These are phyloP conservation scores for Durusdinium trenchii DNA, from an alignment of 73 alveolate genomes.

Conservation along the genomic window DNA sequence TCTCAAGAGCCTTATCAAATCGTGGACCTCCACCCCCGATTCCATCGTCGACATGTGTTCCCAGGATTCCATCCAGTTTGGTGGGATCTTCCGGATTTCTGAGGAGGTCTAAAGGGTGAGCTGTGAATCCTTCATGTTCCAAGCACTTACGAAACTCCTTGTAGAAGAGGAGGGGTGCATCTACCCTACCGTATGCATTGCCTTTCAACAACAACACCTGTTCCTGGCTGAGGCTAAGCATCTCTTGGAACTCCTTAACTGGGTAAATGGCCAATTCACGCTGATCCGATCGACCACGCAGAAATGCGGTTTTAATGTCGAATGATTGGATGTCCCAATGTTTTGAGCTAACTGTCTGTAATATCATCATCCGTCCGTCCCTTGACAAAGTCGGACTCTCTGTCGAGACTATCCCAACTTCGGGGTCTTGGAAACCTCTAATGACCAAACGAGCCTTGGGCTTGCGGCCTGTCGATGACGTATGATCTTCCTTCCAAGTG, in stretches of 20 bases:
- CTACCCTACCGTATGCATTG: neutral
- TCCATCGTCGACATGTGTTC: neutral
- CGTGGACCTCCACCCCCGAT: neutral
- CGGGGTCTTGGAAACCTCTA: neutral
- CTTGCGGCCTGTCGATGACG: neutral
- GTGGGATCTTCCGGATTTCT: neutral
- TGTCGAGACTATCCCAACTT: neutral
- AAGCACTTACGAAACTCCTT: neutral
- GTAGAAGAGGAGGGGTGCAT: neutral
- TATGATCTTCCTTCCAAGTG: neutral
- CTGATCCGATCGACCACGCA: neutral
- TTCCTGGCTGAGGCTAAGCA: neutral
- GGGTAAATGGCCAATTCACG: neutral
- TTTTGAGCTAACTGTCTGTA: neutral
- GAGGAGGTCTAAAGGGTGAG: neutral
- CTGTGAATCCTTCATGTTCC: neutral
- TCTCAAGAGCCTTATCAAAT: neutral
- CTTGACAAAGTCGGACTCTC: neutral
- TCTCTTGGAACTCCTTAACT: neutral
- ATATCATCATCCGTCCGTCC: neutral
- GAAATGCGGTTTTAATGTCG: neutral
- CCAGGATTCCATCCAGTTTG: neutral
- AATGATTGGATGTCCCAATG: neutral
- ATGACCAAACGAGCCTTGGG: too few relatives aligned
- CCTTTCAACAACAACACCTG: neutral